Evolutionary conservation across 257 asterid species (phyloP).

Genomic region (Solanum ossicruentum): DNA sequence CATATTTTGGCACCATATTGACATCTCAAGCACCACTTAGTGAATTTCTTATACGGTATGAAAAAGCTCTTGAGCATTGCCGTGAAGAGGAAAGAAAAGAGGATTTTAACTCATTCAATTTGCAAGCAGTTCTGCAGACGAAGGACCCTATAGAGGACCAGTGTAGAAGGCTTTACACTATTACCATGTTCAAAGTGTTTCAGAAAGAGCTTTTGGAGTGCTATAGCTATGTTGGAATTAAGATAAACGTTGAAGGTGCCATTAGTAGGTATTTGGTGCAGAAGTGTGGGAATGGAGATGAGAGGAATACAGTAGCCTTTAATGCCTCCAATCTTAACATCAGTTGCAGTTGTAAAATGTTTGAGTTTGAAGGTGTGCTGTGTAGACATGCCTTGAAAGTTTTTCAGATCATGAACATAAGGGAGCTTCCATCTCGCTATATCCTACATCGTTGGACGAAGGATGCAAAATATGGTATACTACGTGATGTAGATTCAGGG

Average conservation of each 20-base stretch:
- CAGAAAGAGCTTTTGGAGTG: conserved; percentile 92
- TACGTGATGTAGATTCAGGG: conserved; percentile 59
- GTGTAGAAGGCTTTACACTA: conserved; percentile 72
- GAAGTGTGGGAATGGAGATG: conserved; percentile 66
- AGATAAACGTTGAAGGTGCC: conserved; percentile 79
- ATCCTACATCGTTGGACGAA: conserved; percentile 82
- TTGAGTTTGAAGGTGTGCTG: conserved; percentile 84
- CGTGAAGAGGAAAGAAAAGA: conserved; percentile 84
- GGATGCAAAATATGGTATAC: conserved; percentile 56
- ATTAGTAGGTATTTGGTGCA: conserved; percentile 78
- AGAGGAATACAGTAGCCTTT: conserved; percentile 83
- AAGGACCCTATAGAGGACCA: conserved; percentile 96
- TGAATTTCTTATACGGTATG: conserved; percentile 59
- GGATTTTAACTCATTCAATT: conserved; percentile 66
- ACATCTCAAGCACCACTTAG: conserved; percentile 48
- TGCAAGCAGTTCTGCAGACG: conserved; percentile 67
- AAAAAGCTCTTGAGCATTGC: conserved; percentile 62
- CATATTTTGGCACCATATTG: conserved; percentile 49
- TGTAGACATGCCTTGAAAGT: conserved; percentile 86
- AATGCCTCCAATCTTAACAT: conserved; percentile 70
- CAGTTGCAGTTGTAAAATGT: conserved; percentile 87
- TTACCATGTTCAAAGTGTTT: conserved; percentile 64
- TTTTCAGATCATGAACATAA: conserved; percentile 70
- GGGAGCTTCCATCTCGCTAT: conserved; percentile 83
- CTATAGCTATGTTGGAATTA: conserved; percentile 67